These are phyloP conservation scores for Chenopodium album DNA, from an alignment of 148 eudicot species.

Conservation along the genomic window DNA sequence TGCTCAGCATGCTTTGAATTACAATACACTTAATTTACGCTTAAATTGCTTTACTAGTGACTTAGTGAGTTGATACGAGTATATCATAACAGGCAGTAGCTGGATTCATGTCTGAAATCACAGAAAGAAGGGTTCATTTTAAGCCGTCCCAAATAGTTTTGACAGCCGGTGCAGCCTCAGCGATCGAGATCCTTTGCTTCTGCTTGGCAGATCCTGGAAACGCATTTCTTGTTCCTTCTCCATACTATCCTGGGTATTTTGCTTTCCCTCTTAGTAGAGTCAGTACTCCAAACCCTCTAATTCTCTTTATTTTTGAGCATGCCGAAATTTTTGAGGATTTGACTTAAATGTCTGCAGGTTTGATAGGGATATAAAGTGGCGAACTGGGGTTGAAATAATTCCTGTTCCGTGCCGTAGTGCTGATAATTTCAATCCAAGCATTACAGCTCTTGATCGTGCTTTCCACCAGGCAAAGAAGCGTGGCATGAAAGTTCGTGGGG, in stretches of 20 bases:
- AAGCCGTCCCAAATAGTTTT: constrained; percentile 62
- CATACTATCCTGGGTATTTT: constrained; percentile 76
- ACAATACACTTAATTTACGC: not conserved
- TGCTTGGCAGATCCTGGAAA: constrained; percentile 87
- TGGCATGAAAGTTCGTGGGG: constrained; percentile 73
- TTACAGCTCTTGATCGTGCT: constrained; percentile 67
- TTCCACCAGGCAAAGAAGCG: constrained; percentile 86
- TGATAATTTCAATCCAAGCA: constrained; percentile 64
- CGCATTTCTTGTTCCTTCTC: constrained; percentile 94
- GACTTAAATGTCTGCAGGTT: constrained; percentile 42
- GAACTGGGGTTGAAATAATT: constrained; percentile 83
- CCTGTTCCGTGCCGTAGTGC: constrained; percentile 94
- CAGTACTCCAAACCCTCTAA: not conserved
- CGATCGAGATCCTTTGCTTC: constrained; percentile 80
- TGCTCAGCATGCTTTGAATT: not conserved
- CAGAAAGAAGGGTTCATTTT: constrained; percentile 53
- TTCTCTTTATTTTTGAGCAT: not conserved
- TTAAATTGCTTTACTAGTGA: not conserved
- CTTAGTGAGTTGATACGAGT: not conserved
- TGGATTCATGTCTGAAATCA: constrained; percentile 66
- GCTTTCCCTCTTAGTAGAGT: not conserved
- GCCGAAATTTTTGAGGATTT: constrained; percentile 12
- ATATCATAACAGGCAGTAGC: constrained; percentile 60
- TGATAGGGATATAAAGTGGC: constrained; percentile 86
- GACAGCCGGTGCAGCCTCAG: constrained; percentile 67